Base-by-base conservation (phyloP, 2,329 filamentous ascomycete species). In the Bipolaris cookei region DNA sequence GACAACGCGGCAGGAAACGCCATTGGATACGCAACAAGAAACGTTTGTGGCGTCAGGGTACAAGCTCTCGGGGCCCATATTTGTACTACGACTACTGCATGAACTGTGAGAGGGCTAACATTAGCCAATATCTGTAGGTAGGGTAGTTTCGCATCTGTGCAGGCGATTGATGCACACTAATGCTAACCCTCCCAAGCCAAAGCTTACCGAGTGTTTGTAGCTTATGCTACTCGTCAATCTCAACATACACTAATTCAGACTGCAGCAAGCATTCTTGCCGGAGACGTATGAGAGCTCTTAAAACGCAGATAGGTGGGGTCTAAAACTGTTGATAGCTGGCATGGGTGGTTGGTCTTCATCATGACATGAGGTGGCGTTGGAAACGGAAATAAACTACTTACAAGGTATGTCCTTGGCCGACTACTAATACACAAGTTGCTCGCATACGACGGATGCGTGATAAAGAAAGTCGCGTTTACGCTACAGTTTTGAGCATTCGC, bases 61-160 rank as follows among this genome's bases (percentile, higher is more conserved):
- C 34, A 48, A 6, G 11, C n/a, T 38, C 20, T 10, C 21, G 34
- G 28, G 14, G 25, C 7, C 6, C 8, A 7, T 48, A 13, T 18
- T 25, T 48, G 45, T 48, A 34, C 32, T 23, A 48, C 32, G 14
- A 8, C 14, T 48, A 25, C 45, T 37, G 45, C 34, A 48, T 18
- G 45, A 48, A 48, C 45, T 18, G 45, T 37, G 45, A 25, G n/a
- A 37, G 32, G 45, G 32, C 34, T 23, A 35, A n/a, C 32, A 38
- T 48, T 5, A 37, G 2, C 20, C 37, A 37, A 38, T 28, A 38
- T 20, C 43, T 11, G 30, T 48, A 35, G 45, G 20, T n/a, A 16
- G 21, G 32, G 32, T 20, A 16, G 11, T 38, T 13, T 21, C 34
- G 21, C 13, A 38, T 14, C 20, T 8, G 14, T 28, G 4, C 13